These are phyloP conservation scores for Penicillium freii DNA, from an alignment of 2,329 filamentous ascomycete genomes.

Conservation along the genomic window DNA sequence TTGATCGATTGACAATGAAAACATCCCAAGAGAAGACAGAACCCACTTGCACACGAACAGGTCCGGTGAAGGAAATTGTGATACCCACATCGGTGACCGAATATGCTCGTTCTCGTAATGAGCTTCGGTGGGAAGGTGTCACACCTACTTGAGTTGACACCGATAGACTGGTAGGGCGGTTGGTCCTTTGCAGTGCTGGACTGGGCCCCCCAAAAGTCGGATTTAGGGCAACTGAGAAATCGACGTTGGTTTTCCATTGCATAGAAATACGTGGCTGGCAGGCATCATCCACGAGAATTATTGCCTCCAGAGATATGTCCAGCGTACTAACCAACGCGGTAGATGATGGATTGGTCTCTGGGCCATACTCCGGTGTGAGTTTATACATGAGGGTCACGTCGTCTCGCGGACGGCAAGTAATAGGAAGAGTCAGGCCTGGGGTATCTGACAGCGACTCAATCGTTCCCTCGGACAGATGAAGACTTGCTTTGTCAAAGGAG, in stretches of 20 bases:
- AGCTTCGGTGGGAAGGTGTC: slow-evolving; percentile 31
- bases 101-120: slow-evolving; percentile 39
- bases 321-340: slow-evolving; percentile 43
- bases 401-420: slow-evolving; percentile 52
- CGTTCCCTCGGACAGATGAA: slow-evolving; percentile 49
- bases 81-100: slow-evolving; percentile 47
- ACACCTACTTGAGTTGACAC: slow-evolving; percentile 28
- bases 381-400: slow-evolving; percentile 59
- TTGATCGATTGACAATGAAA: slow-evolving; percentile 59
- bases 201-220: slow-evolving; percentile 48
- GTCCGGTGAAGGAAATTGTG: slow-evolving; percentile 57
- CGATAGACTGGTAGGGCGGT: slow-evolving; percentile 46
- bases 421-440: slow-evolving; percentile 36
- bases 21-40: slow-evolving; percentile 56
- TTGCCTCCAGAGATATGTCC: slow-evolving; percentile 48
- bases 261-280: slow-evolving; percentile 48
- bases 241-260: slow-evolving; percentile 50
- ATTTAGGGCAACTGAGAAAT: slow-evolving; percentile 49
- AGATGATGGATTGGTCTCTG: slow-evolving; percentile 37
- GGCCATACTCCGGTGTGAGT: slow-evolving; percentile 42
- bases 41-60: slow-evolving; percentile 50
- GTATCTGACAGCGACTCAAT: slow-evolving; percentile 45
- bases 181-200: slow-evolving; percentile 46
- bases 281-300: slow-evolving; percentile 40
- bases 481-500: slow-evolving; percentile 48